Conservation (phyloP, 2,329 filamentous ascomycete species). For the Stachybotrys elegans region DNA sequence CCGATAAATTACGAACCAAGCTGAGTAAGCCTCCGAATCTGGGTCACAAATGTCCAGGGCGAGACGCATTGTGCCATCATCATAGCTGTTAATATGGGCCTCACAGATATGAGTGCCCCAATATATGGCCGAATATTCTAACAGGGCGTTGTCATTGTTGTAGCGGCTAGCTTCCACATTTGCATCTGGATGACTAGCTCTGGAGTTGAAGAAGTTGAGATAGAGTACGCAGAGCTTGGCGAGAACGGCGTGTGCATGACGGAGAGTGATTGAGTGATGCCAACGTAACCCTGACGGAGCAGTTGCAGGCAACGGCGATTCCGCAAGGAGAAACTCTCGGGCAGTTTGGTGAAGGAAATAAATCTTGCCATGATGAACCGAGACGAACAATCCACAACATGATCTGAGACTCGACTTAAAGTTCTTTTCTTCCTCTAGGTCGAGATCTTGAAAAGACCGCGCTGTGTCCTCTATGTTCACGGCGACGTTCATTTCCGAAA, state of each 20-base stretch:
- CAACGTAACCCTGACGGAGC: constrained; percentile 8
- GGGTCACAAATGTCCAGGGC: constrained; percentile 10
- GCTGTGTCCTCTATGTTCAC: constrained; percentile 12
- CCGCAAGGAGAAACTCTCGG: constrained; percentile 22
- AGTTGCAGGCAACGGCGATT: constrained; percentile 6
- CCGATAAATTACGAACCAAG: not conserved
- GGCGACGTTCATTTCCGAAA: constrained; percentile 23
- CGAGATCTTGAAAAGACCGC: constrained; percentile 11
- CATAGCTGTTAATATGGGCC: constrained; percentile 5
- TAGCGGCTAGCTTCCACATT: not conserved
- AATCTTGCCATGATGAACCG: constrained; percentile 18
- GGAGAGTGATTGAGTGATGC: constrained; percentile 13
- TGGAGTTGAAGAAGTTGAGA: constrained; percentile 11
- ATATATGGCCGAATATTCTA: constrained; percentile 16
- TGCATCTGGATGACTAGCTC: constrained; percentile 5
- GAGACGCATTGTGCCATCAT: constrained; percentile 5
- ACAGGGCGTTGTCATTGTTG: constrained; percentile 3
- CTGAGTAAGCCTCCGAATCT: not conserved
- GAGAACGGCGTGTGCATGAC: constrained; percentile 14
- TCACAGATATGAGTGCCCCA: constrained; percentile 17
- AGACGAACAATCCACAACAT: constrained; percentile 23
- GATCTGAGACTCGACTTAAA: constrained; percentile 14
- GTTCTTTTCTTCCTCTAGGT: constrained; percentile 13
- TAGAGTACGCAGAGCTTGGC: constrained; percentile 16
- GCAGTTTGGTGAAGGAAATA: constrained; percentile 27